Percentiles rank a stretch among this genome's conserved stretches.
Evolutionary conservation across 352 stramenopile species (phyloP).

Genomic region (Phytopythium sindhum): DNA sequence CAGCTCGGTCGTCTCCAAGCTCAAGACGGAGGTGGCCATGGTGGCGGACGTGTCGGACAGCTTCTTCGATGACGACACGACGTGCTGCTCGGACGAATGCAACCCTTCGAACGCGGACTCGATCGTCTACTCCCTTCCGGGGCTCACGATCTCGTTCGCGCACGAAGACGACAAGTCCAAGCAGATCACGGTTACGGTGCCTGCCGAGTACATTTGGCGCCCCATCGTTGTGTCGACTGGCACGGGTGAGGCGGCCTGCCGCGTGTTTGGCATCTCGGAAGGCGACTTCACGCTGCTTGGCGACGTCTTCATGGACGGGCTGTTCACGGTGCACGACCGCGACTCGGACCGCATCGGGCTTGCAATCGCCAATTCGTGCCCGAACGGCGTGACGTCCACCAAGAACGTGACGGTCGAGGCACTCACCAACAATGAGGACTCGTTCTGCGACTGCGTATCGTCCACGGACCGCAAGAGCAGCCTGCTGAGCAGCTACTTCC

Average conservation of each 20-base stretch:
- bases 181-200: constrained; percentile 73
- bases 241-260: constrained; percentile 39
- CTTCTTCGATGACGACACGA: constrained; percentile 69
- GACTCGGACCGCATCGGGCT: constrained; percentile 48
- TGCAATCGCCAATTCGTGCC: constrained; percentile 64
- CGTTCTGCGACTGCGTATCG: constrained; percentile 68
- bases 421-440: constrained; percentile 22
- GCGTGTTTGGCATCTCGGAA: constrained; percentile 82
- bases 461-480: constrained; percentile 51
- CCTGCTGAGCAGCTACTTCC: constrained; percentile 56
- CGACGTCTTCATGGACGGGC: constrained; percentile 83
- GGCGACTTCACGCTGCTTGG: constrained; percentile 70
- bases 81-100: constrained; percentile 68
- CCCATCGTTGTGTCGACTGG: constrained; percentile 56
- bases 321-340: constrained; percentile 83
- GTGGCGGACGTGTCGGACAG: constrained; percentile 38
- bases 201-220: constrained; percentile 81
- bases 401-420: constrained; percentile 64
- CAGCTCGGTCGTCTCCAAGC: constrained; percentile 42
- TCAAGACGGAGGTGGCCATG: constrained; percentile 51
- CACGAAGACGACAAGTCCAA: constrained; percentile 38
- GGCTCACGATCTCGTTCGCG: constrained; percentile 60
- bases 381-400: constrained; percentile 59
- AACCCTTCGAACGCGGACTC: constrained; percentile 61
- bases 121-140: constrained; percentile 56